These are phyloP conservation scores for Coriaria nepalensis DNA, from an alignment of 306 rosid genomes.

Conservation along the genomic window DNA sequence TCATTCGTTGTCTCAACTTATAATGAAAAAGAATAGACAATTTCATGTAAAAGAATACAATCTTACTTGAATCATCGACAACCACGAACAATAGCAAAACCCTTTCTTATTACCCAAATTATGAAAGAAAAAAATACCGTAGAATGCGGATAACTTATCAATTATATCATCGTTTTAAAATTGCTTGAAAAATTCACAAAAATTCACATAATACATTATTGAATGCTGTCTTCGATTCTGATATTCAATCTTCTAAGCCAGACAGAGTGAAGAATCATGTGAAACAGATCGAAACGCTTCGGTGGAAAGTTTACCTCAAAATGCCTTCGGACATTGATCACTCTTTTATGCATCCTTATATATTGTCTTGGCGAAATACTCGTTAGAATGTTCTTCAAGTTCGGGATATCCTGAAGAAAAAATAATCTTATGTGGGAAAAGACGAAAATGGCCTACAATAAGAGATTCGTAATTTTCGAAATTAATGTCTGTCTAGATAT, in stretches of 20 bases:
- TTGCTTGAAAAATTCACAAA: no score
- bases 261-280: slow-evolving; percentile 85
- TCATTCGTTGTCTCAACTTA: no score
- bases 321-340: slow-evolving; percentile 47
- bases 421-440: neutral
- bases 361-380: slow-evolving; percentile 40
- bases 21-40: no score
- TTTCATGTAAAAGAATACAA: no score
- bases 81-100: neutral
- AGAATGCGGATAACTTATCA: neutral
- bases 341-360: slow-evolving; percentile 65
- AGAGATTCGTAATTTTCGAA: no score
- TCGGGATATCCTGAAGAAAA: slow-evolving; percentile 61
- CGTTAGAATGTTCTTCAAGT: slow-evolving; percentile 50
- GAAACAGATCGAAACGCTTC: slow-evolving; percentile 62
- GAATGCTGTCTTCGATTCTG: slow-evolving; percentile 20
- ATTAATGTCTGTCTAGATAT: neutral
- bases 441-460: neutral
- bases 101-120: neutral
- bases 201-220: neutral
- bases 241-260: slow-evolving; percentile 83
- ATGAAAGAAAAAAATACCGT: neutral
- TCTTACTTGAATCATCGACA: no score
- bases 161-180: neutral
- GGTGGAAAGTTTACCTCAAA: slow-evolving; percentile 71